Evolutionary conservation across 495 filamentous ascomycete genomes (phyloP), one percentile per base, ranked within the genome.

Genomic region (Cercophora scortea): DNA sequence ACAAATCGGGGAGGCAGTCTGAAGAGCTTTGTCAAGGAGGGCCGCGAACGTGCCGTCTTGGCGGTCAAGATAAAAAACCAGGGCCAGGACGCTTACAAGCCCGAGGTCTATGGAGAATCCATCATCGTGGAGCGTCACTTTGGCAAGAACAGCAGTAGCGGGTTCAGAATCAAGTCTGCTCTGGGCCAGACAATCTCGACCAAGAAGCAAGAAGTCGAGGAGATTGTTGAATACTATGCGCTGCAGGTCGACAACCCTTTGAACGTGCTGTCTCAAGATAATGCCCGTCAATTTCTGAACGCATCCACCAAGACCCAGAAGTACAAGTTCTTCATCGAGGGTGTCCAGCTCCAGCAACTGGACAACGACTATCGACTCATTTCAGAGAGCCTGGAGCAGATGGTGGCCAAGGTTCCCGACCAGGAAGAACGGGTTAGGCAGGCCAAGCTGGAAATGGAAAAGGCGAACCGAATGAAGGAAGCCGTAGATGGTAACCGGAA

Each of bases 181-280:
- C 76, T 73, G 32, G 86, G 83, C 15, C 82, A 83, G 49, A 77
- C 85, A 32, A 74, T 95, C 34, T 95, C 90, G 2, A 87, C 75
- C 32, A 95, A 90, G 63, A 92, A 87, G 63, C 74, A 76, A 8
- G 90, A 97, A 56, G 75, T 99, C n/a, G 91, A 96, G 52, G 84
- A 93, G 41, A 90, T 99, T 41, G 84, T 87, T 47, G 94, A 99
- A 63, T 92, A 85, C 63, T 97, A 88, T 64, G 85, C 86, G 35
- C 77, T 99, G 12, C 93, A 97, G 65, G 86, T 99, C 36, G 93
- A 96, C 64, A 99, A 99, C 53, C 93, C 93, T 0, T 86, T 99
- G 72, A 99, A 94, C 55, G 86, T 96, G n/a, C 79, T 99, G 32
- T 95, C 92, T 2, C 93, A 99, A 67, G 93, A 99, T 62, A 87